phyloP scores from a whole-genome alignment of 371 early-diverging fungal genomes.

The Lichtheimia corymbifera region DNA sequence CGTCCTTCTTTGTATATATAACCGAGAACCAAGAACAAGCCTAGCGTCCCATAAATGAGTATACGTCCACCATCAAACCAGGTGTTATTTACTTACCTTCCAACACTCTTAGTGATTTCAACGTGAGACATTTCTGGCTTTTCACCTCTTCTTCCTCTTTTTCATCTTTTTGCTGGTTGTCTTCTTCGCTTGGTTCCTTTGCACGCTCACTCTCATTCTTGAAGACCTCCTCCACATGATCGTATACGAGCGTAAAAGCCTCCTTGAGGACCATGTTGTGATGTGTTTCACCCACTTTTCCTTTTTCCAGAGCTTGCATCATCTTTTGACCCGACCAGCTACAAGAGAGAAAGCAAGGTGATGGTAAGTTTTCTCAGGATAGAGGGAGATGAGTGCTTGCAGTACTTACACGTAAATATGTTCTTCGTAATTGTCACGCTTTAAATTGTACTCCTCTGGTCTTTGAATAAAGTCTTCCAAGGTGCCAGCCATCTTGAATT shows the following conservation, averaged over 20 bases:
- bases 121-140: conserved; percentile 6
- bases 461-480: conserved; percentile 1
- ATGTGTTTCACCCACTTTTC: conserved; percentile 22
- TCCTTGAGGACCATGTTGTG: conserved; percentile 16
- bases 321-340: conserved; percentile 44
- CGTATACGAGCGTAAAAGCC: conserved; percentile 26
- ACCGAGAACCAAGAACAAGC: conserved; percentile 37
- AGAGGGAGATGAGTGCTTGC: neutral
- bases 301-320: conserved; percentile 21
- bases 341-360: neutral
- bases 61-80: neutral
- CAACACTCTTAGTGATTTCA: conserved; percentile 3
- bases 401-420: conserved; percentile 38
- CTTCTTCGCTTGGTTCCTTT: neutral
- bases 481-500: neutral
- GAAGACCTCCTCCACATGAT: conserved; percentile 20
- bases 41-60: neutral
- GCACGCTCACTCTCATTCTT: neutral
- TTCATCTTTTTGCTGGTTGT: neutral
- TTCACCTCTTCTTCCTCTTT: neutral
- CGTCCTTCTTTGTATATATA: conserved; percentile 30
- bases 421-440: conserved; percentile 41
- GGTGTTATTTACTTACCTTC: conserved; percentile 7
- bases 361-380: neutral
- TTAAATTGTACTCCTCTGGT: conserved; percentile 15